Conservation (phyloP, 1,284 basidiomycete genomes). For the Sporisorium exsertum region DNA sequence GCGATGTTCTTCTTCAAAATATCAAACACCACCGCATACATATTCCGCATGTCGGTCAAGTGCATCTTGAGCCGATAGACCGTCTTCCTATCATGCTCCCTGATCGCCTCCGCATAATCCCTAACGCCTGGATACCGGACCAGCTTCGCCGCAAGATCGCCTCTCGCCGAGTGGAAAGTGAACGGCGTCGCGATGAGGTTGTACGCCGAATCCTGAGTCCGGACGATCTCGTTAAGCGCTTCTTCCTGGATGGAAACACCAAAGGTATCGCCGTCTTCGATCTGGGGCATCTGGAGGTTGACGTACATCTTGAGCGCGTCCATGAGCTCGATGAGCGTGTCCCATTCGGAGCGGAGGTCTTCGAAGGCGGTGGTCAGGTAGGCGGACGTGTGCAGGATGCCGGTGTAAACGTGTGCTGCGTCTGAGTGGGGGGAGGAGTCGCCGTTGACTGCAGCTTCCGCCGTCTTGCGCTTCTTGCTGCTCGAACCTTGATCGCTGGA, state of each 20-base stretch:
- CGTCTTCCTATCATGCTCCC: conserved; percentile 43
- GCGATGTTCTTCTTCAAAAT: conserved; percentile 50
- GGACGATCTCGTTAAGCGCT: conserved; percentile 48
- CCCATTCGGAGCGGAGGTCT: conserved; percentile 47
- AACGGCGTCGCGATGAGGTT: conserved; percentile 47
- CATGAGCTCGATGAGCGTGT: conserved; percentile 42
- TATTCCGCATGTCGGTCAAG: conserved; percentile 45
- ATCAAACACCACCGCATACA: conserved; percentile 51
- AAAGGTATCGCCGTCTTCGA: conserved; percentile 57
- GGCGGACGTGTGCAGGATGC: conserved; percentile 27
- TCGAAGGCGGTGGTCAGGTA: conserved; percentile 28
- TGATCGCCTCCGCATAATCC: conserved; percentile 42
- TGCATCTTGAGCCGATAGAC: conserved; percentile 50
- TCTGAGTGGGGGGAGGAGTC: conserved; percentile 3
- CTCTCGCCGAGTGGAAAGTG: conserved; percentile 31
- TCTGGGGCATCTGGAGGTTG: conserved; percentile 53
- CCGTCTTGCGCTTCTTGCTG: conserved; percentile 47
- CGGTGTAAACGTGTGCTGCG: conserved; percentile 37
- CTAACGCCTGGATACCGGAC: conserved; percentile 42
- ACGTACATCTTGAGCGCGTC: conserved; percentile 55
- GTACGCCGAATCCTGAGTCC: conserved; percentile 50
- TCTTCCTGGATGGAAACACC: conserved; percentile 56
- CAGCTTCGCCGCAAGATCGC: conserved; percentile 45
- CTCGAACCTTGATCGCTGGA: conserved; percentile 4
- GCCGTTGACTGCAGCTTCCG: conserved; percentile 12